A percentile compares a stretch with the other conserved stretches of the same genome.
Conservation (phyloP, 2,329 filamentous ascomycete genomes). For the Periconia sp. region DNA sequence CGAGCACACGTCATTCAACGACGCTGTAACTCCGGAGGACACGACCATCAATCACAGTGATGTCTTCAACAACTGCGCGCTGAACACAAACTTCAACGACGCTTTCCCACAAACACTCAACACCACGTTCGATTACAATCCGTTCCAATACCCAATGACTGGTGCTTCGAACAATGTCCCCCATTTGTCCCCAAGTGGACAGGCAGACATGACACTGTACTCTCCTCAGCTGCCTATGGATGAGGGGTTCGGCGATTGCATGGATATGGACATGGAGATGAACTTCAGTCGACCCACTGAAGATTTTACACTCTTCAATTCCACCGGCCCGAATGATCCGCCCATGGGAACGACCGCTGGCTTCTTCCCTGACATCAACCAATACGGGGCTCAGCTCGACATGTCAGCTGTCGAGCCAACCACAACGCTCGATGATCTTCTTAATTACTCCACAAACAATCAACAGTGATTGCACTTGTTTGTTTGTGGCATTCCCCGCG, state of each 20-base stretch:
- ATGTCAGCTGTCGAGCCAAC: conserved; percentile 31
- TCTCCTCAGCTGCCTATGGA: conserved; percentile 65
- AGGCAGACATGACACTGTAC: conserved; percentile 68
- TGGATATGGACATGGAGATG: conserved; percentile 31
- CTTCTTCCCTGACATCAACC: conserved; percentile 43
- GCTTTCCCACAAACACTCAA: conserved; percentile 59
- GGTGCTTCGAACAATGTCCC: conserved; percentile 27
- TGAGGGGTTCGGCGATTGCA: conserved; percentile 62
- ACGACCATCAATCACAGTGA: conserved; percentile 62
- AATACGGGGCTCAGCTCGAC: conserved; percentile 46
- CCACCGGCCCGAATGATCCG: conserved; percentile 24
- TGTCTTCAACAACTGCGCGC: conserved; percentile 57
- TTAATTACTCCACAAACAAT: conserved; percentile 15
- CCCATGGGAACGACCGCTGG: conserved; percentile 27
- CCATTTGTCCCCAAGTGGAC: conserved; percentile 70
- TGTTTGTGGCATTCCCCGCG: conserved; percentile 12
- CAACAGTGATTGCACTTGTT: conserved; percentile 17
- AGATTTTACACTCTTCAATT: conserved; percentile 66
- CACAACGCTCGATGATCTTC: conserved; percentile 36
- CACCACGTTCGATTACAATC: conserved; percentile 37
- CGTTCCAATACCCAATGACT: conserved; percentile 40
- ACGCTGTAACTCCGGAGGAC: conserved; percentile 49
- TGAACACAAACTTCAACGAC: conserved; percentile 63
- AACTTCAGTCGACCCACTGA: conserved; percentile 36
- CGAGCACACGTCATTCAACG: conserved; percentile 46